A percentile compares a stretch with the other conserved stretches of the same genome.
Evolutionary conservation across 129 eudicot genomes (phyloP).

Genomic region (Pittosporum tobira): DNA sequence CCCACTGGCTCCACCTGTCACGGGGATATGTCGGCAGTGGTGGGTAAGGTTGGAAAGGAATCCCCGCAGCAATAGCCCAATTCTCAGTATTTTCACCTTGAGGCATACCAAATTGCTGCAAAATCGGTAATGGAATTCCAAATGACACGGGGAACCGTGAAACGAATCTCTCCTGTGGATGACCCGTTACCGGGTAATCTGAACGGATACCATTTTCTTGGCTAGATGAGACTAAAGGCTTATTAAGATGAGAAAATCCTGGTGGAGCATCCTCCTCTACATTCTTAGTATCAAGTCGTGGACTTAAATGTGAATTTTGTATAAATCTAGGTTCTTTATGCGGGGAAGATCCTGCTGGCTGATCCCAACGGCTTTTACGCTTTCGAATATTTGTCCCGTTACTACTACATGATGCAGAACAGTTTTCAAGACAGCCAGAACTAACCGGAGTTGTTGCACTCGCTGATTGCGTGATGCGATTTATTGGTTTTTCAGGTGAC

Average conservation of each 20-base stretch:
- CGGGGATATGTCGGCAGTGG: conserved; percentile 66
- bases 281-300: neutral
- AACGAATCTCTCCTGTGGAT: conserved; percentile 49
- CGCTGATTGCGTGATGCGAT: conserved; percentile 20
- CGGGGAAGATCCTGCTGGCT: conserved; percentile 25
- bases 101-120: conserved; percentile 38
- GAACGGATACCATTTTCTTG: neutral
- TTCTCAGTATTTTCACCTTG: conserved; percentile 23
- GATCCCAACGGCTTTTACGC: conserved; percentile 94
- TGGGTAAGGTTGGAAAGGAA: conserved; percentile 77
- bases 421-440: conserved; percentile 22
- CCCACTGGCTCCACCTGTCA: conserved; percentile 10
- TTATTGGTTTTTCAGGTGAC: conserved; percentile 31
- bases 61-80: conserved; percentile 62
- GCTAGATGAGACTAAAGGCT: conserved; percentile 18
- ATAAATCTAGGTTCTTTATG: conserved; percentile 22
- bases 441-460: conserved; percentile 10
- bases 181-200: conserved; percentile 28
- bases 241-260: conserved; percentile 47
- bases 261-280: conserved; percentile 60
- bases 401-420: conserved; percentile 31
- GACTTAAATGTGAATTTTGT: neutral
- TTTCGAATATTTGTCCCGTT: conserved; percentile 38
- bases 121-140: conserved; percentile 52
- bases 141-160: conserved; percentile 55